Percentiles rank a stretch among this genome's conserved stretches.
These are phyloP conservation scores for Sarocladium strictum DNA, from an alignment of 2,329 filamentous ascomycete species.

Conservation along the genomic window DNA sequence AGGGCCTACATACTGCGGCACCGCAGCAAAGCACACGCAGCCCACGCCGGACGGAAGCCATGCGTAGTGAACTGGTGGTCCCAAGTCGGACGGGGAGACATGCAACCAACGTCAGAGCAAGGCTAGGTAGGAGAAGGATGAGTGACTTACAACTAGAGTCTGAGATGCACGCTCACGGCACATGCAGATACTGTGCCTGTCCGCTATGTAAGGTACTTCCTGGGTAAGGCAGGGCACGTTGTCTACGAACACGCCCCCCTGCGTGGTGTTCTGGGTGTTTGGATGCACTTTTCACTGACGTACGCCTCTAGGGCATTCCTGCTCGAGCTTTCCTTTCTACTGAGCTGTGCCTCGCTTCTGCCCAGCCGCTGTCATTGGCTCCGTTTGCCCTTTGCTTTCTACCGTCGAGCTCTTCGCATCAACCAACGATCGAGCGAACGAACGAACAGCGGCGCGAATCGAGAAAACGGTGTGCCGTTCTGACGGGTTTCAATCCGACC, in stretches of 20 bases:
- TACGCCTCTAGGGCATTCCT: neutral
- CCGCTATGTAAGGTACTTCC: neutral
- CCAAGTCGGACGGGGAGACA: neutral
- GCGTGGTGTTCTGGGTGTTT: neutral
- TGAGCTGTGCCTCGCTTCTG: neutral
- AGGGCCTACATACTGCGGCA: neutral
- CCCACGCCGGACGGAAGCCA: neutral
- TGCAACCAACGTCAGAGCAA: neutral
- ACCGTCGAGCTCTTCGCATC: neutral
- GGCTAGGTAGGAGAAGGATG: neutral
- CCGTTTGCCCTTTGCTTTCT: neutral
- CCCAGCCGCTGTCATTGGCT: neutral
- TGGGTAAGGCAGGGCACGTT: neutral
- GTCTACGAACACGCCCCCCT: neutral
- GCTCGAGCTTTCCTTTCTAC: neutral
- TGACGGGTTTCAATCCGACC: constrained; percentile 2
- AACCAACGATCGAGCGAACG: neutral
- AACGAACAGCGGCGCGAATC: neutral
- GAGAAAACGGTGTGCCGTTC: constrained; percentile 4
- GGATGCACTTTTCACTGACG: neutral
- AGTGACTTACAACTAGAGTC: neutral
- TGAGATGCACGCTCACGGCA: neutral
- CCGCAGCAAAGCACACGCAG: neutral
- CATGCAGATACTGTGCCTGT: neutral
- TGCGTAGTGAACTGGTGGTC: no score